phyloP scores from a whole-genome alignment of 768 basidiomycete genomes.

The Tulasnella sp. region DNA sequence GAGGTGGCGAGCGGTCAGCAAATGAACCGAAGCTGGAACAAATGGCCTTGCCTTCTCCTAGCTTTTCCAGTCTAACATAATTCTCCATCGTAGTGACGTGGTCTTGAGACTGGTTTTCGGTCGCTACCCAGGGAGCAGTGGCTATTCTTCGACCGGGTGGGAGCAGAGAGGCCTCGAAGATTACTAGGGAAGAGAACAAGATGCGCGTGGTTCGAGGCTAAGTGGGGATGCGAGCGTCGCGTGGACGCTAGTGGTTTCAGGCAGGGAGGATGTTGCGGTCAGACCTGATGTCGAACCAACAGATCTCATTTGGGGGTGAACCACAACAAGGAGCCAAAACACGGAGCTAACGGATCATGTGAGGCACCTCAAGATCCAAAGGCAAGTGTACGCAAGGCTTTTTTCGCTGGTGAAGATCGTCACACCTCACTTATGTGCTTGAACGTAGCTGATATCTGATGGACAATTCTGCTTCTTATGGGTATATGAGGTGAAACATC shows the following conservation, averaged over 20 bases:
- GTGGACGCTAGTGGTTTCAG: background rate
- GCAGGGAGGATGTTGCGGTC: background rate
- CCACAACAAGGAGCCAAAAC: too few species aligned
- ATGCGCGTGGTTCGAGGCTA: background rate
- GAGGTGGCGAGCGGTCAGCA: background rate
- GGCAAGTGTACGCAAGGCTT: too few species aligned
- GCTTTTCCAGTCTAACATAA: slow-evolving; percentile 97
- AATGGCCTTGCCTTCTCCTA: slow-evolving; percentile 71
- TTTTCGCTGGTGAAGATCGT: too few species aligned
- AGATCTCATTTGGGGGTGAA: too few species aligned
- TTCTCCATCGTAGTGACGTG: slow-evolving; percentile 51
- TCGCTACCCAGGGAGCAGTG: background rate
- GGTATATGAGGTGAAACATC: too few species aligned
- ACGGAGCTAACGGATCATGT: too few species aligned
- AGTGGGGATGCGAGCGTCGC: background rate
- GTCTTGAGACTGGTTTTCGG: background rate
- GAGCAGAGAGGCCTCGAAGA: background rate
- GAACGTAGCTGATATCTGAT: too few species aligned
- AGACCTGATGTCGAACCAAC: background rate
- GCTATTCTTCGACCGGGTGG: background rate
- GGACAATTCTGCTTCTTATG: too few species aligned
- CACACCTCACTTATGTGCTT: too few species aligned
- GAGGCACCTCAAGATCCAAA: too few species aligned
- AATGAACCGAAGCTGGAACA: background rate
- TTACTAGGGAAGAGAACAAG: background rate